Conservation (phyloP, 1,284 basidiomycete species). For the Cutaneotrichosporon dermatis region DNA sequence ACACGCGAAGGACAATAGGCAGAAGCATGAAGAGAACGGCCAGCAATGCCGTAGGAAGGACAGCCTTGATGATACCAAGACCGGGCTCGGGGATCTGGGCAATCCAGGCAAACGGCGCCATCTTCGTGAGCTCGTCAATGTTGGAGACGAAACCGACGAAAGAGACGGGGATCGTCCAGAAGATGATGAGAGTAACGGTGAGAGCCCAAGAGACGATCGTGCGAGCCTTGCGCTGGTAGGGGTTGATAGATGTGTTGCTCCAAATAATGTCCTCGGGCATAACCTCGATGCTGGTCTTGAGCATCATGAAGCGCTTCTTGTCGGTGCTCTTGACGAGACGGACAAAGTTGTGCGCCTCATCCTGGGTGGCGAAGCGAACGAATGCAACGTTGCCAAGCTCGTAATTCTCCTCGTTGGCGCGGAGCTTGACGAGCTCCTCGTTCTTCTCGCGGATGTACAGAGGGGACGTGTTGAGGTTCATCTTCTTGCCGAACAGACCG, state of each 20-base stretch:
- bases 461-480: slow-evolving; percentile 53
- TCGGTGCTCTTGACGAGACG: slow-evolving; percentile 59
- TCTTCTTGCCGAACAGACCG: slow-evolving; percentile 54
- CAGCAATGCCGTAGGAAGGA: slow-evolving; percentile 77
- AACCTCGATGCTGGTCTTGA: slow-evolving; percentile 61
- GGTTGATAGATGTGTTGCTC: slow-evolving; percentile 61
- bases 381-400: slow-evolving; percentile 61
- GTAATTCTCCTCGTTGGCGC: slow-evolving; percentile 55
- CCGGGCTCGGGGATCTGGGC: slow-evolving; percentile 58
- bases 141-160: slow-evolving; percentile 86
- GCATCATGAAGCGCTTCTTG: slow-evolving; percentile 31
- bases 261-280: slow-evolving; percentile 84
- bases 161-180: slow-evolving; percentile 59
- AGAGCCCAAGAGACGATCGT: slow-evolving; percentile 52
- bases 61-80: slow-evolving; percentile 83
- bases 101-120: slow-evolving; percentile 65
- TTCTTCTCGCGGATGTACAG: slow-evolving; percentile 54
- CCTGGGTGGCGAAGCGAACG: slow-evolving; percentile 77
- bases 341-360: slow-evolving; percentile 54
- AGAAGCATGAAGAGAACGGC: slow-evolving; percentile 87
- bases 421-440: slow-evolving; percentile 50
- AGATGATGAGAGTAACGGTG: slow-evolving; percentile 55
- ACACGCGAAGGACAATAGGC: slow-evolving; percentile 68
- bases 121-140: slow-evolving; percentile 62
- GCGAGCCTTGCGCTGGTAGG: slow-evolving; percentile 53